A percentile compares a stretch with the other conserved stretches of the same genome.
Conservation (phyloP, 2,329 filamentous ascomycete species). For the Ophiosphaerella korrae region DNA sequence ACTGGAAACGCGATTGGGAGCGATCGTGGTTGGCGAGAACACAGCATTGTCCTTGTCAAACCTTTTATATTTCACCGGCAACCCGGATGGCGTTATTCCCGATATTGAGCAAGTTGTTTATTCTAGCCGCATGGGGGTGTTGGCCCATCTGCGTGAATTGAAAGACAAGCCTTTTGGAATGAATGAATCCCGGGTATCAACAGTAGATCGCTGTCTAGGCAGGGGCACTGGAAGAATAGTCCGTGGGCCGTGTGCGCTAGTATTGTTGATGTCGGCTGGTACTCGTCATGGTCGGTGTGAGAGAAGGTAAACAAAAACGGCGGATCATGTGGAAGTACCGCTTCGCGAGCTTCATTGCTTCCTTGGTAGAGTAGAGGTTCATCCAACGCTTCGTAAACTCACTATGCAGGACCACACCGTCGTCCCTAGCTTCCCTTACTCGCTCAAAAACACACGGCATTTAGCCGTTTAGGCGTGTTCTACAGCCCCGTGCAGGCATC, state of each 20-base stretch:
- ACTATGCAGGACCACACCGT: no score
- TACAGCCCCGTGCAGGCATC: constrained; percentile 5
- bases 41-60: neutral
- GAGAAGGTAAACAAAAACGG: no score
- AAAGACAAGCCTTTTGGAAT: constrained; percentile 33
- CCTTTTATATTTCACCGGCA: constrained; percentile 31
- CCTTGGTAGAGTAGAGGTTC: no score
- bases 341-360: no score
- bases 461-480: constrained; percentile 42
- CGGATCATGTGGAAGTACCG: no score
- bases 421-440: neutral
- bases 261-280: no score
- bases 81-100: constrained; percentile 28
- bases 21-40: constrained; percentile 3
- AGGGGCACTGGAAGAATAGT: constrained; percentile 30
- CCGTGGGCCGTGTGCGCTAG: constrained; percentile 1
- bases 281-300: no score
- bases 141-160: constrained; percentile 25
- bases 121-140: constrained; percentile 20
- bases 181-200: constrained; percentile 25
- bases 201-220: constrained; percentile 32
- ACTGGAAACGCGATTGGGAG: constrained; percentile 5
- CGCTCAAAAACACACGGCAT: constrained; percentile 9
- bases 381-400: no score
- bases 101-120: constrained; percentile 16